Base-by-base conservation (phyloP, 805 yeast genomes). In the Candida saitoana region DNA sequence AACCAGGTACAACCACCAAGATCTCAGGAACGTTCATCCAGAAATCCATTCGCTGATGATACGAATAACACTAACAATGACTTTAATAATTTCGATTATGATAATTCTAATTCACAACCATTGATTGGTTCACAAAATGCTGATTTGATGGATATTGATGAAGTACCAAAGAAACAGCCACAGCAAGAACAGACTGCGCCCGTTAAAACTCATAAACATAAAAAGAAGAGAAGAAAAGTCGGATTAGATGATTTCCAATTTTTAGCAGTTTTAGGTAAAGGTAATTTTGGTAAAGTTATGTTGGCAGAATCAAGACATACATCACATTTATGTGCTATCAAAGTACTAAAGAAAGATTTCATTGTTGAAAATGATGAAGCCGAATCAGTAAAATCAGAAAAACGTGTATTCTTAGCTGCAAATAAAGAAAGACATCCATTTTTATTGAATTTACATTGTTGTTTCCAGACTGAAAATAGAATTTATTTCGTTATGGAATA, bases 401-500 rank as follows among this genome's bases (percentile, higher is more conserved):
- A 93, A 69, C 76, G 95, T 35, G 99, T 93, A 4, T 91, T 93
- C 55, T 61, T 77, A 50, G 76, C 82, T 18, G 95, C 95, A 9
- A 93, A 90, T 57, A 80, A 80, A 50, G 91, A 89, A 45, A 80
- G 78, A 51, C 97, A 93, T 69, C 99, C 99, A 33, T 93, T 93
- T 66, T 73, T 93, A 59, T 75, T 93, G 52, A 89, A 89, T 54
- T 70, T 93, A 48, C 91, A 83, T 60, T 93, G 96, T 57, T 90
- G 97, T 55, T 93, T 93, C 76, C 99, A 93, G 67, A 93, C 99
- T 0, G 99, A 93, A 52, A 93, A 95, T 59, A 80, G 99, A 59
- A 86, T 93, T 33, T 93, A 93, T 63, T 93, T 93, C 67, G 99
- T 95, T 12, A 93, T 93, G 99, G 98, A 93, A 63, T 93, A 89